These are phyloP conservation scores for Biancaea sappan DNA, from an alignment of 306 rosid species.

Conservation along the genomic window DNA sequence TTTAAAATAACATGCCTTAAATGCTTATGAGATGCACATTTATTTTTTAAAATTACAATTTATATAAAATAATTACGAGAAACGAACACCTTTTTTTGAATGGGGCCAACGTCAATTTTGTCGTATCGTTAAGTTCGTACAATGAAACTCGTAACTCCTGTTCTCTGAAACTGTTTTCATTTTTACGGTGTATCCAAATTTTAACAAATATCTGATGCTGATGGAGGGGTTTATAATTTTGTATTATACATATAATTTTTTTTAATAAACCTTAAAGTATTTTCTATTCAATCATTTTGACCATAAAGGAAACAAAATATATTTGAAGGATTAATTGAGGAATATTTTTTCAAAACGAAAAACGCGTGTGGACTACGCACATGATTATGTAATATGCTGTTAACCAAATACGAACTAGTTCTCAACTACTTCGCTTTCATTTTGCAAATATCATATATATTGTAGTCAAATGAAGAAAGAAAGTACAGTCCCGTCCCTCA, in stretches of 20 bases:
- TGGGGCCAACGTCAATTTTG: too few relatives aligned
- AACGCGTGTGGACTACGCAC: conserved; percentile 49
- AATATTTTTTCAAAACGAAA: background rate
- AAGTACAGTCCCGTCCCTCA: background rate
- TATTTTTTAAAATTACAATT: too few relatives aligned
- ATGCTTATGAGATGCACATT: too few relatives aligned
- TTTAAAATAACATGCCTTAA: too few relatives aligned
- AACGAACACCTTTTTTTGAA: too few relatives aligned
- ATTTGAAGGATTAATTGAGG: background rate
- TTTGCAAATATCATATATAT: background rate
- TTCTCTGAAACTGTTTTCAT: background rate
- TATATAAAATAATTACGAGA: too few relatives aligned
- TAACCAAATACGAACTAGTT: conserved; percentile 13
- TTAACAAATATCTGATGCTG: background rate
- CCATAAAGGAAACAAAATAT: background rate
- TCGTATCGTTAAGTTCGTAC: too few relatives aligned
- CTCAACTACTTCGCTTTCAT: background rate
- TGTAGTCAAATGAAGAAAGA: background rate
- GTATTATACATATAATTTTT: background rate
- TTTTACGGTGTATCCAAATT: background rate
- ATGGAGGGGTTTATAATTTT: background rate
- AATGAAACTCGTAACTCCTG: too few relatives aligned
- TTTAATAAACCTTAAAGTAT: background rate
- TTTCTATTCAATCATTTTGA: background rate
- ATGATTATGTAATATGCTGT: conserved; percentile 27